Base-by-base conservation (phyloP, 2,329 filamentous ascomycete species). In the Hysterium pulicare region DNA sequence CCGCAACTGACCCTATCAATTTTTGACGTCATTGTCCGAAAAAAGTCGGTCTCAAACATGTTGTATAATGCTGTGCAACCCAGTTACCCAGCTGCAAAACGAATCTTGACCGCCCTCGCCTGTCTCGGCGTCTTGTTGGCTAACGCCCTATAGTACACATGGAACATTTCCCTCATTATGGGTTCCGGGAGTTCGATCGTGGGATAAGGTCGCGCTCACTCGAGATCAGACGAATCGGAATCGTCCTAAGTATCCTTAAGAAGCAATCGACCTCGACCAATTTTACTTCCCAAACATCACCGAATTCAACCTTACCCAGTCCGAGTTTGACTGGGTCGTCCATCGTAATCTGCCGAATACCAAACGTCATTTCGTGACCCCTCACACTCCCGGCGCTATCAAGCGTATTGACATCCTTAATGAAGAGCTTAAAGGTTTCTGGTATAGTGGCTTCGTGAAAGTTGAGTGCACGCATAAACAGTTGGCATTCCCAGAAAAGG, bases 401-500 rank as follows among this genome's bases (percentile, higher is more conserved):
- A n/a, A n/a, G n/a, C n/a, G n/a, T n/a, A n/a, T n/a, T n/a, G n/a
- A n/a, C n/a, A n/a, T n/a, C n/a, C n/a, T n/a, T 45, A 15, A 68
- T 52, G 49, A 55, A 58, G 21, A 65, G 61, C 16, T 45, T 58
- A 47, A 77, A 74, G 0, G 68, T 72, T 13, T 71, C 57, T 1
- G 79, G 79, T 4, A 82, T 59, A 1, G 61, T 39, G 9, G 71
- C 72, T 52, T 82, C 74, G 8, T 67, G 66, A 57, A 77, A 81
- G 53, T 79, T 72, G 53, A 76, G 73, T 11, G 78, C 79, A 33
- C 81, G 77, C 63, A 77, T 76, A 30, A 83, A 66, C 2, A 81
- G 72, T 57, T 76, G 70, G 11, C 67, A 57, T 2, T 66, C 57
- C 81, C 80, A 84, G 53, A 73, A 74, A 5, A 49, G 62, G 47